Base-by-base conservation (phyloP, 495 filamentous ascomycete species). In the Xylaria telfairii region DNA sequence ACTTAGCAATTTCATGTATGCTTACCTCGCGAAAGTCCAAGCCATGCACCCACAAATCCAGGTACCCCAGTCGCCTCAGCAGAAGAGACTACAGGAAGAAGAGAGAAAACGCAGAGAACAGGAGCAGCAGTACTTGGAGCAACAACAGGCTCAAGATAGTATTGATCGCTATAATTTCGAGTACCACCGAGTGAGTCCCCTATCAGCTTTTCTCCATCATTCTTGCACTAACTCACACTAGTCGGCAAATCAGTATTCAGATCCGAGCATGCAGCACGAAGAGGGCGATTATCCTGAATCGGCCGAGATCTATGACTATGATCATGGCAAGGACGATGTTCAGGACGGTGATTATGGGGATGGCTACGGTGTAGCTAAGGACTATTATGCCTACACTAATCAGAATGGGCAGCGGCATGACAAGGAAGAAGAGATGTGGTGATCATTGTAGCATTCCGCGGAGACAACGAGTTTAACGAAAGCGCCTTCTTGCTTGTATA, bases 1-100 rank as follows among this genome's bases (percentile, higher is more conserved):
- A 64, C 90, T 99, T 74, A 98, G 95, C 81, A 99, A 99, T 76
- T 99, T 99, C 80, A 99, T 99, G 96, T 99, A 99, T 84, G 95
- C 93, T 39, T 99, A 99, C 79, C 88, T 99, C 72, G 96, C 95
- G 64, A 98, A 98, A 81, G 96, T 99, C 42, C 96, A 99, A 81
- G 93, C 96, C 72, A 97, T 98, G 91, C 96, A 98, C 77, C 96
- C 96, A 37, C 92, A 95, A 72, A 90, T 97, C 73, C 90, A 94
- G 74, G 88, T 94, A 59, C 91, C 92, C 56, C 85, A 89, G 67
- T 87, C 89, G 47, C 87, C 88, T 54, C 85, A 90, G 72, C 88
- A 87, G 70, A 88, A 90, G 81, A 83, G 88, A 65, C 83, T 85
- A 41, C 84, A 89, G 67, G 84, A 90, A 76, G 87, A 92, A 73